Conservation (phyloP, 1,139 yeast species). For the Yamadazyma mexicana region DNA sequence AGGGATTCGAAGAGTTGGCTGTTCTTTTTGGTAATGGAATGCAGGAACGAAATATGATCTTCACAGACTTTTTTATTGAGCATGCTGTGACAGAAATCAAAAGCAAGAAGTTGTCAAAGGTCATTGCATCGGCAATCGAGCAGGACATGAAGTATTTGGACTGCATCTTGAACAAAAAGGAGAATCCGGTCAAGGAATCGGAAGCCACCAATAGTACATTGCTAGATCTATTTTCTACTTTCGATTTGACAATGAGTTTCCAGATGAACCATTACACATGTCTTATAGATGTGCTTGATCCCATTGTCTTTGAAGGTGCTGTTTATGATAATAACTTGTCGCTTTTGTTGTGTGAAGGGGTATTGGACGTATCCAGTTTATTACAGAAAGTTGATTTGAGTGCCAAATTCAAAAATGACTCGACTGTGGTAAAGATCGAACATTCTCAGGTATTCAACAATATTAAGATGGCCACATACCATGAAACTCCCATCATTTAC, state of each 20-base stretch:
- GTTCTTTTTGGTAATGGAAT: constrained; percentile 6
- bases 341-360: constrained; percentile 15
- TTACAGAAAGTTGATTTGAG: constrained; percentile 22
- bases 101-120: constrained; percentile 9
- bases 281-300: constrained; percentile 20
- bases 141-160: constrained; percentile 22
- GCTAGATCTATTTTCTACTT: constrained; percentile 3
- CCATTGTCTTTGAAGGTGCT: constrained; percentile 15
- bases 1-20: constrained; percentile 5
- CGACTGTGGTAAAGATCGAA: constrained; percentile 18
- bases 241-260: constrained; percentile 18
- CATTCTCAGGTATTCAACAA: constrained; percentile 29
- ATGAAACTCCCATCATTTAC: constrained; percentile 19
- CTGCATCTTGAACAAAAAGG: not conserved
- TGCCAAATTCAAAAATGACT: constrained; percentile 12
- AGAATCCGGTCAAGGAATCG: not conserved
- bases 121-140: constrained; percentile 15
- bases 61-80: constrained; percentile 7
- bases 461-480: constrained; percentile 17
- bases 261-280: constrained; percentile 23
- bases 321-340: constrained; percentile 21
- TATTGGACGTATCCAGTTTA: constrained; percentile 19
- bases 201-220: not conserved
- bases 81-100: constrained; percentile 5
- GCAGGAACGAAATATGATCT: constrained; percentile 1